phyloP scores from a whole-genome alignment of 2,329 filamentous ascomycete species.

The Monosporascus sp. region DNA sequence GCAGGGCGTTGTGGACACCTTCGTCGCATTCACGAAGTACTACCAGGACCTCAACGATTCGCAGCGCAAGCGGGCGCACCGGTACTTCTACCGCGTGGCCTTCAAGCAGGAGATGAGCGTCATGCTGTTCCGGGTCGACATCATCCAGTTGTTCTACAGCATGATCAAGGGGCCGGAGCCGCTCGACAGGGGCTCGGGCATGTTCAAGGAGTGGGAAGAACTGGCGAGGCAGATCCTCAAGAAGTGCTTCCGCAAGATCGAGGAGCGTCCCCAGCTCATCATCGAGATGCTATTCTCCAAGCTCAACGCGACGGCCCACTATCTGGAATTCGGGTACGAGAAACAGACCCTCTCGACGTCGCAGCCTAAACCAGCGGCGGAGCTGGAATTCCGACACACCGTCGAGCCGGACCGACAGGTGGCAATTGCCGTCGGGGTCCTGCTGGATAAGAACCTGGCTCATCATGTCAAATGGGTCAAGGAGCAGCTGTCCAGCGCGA shows the following conservation, averaged over 20 bases:
- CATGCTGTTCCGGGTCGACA: slow-evolving; percentile 85
- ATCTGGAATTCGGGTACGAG: slow-evolving; percentile 86
- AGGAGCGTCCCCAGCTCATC: slow-evolving; percentile 77
- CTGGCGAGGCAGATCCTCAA: slow-evolving; percentile 78
- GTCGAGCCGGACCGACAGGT: slow-evolving; percentile 68
- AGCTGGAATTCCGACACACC: slow-evolving; percentile 74
- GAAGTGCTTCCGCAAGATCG: slow-evolving; percentile 76
- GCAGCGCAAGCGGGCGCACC: slow-evolving; percentile 86
- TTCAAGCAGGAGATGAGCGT: slow-evolving; percentile 93
- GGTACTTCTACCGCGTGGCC: slow-evolving; percentile 88
- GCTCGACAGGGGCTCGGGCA: slow-evolving; percentile 59
- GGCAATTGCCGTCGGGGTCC: slow-evolving; percentile 69
- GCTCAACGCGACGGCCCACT: slow-evolving; percentile 74
- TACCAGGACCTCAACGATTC: slow-evolving; percentile 73
- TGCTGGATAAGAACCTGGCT: slow-evolving; percentile 74
- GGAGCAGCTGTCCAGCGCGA: slow-evolving; percentile 60
- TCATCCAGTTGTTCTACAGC: slow-evolving; percentile 78
- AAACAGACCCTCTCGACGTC: slow-evolving; percentile 61
- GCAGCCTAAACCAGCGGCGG: slow-evolving; percentile 67
- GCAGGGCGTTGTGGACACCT: slow-evolving; percentile 84
- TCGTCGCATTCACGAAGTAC: slow-evolving; percentile 71
- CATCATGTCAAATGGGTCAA: slow-evolving; percentile 81
- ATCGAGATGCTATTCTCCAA: slow-evolving; percentile 96
- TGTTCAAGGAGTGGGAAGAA: slow-evolving; percentile 87
- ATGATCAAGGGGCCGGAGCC: slow-evolving; percentile 87